Conservation (phyloP, 202 grass and related monocot species). For the Setaria viridis region DNA sequence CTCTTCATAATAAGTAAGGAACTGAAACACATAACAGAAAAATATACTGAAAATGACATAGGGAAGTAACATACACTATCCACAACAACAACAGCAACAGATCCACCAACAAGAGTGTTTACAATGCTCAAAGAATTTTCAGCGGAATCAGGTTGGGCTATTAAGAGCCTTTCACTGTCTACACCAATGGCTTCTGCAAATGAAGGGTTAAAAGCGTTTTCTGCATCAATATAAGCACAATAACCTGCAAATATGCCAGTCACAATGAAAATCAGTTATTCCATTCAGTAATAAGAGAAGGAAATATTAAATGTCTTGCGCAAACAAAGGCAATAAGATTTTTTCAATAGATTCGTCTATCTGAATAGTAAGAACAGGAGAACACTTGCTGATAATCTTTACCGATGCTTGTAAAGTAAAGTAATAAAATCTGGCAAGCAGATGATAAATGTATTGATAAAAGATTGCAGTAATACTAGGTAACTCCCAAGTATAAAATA, state of each 20-base stretch:
- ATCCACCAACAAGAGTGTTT: constrained; percentile 92
- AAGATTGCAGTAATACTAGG: constrained; percentile 9
- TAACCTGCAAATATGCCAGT: constrained; percentile 66
- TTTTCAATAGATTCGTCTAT: neutral
- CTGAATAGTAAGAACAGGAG: neutral
- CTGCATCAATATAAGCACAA: constrained; percentile 92
- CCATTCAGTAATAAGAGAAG: neutral
- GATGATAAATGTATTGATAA: neutral
- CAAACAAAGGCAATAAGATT: neutral
- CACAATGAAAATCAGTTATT: constrained; percentile 30
- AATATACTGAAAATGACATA: no score
- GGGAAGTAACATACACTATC: constrained; percentile 75
- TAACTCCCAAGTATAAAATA: no score
- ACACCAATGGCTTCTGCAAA: constrained; percentile 84
- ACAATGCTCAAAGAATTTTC: constrained; percentile 95
- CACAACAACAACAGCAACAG: constrained; percentile 84
- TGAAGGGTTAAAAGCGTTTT: constrained; percentile 84
- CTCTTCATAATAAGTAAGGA: no score
- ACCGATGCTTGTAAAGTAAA: constrained; percentile 23
- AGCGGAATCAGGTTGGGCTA: constrained; percentile 78
- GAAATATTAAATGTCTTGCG: neutral
- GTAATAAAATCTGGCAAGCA: constrained; percentile 12
- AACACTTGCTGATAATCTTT: neutral
- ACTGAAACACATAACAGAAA: no score
- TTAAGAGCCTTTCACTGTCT: constrained; percentile 80